Percentiles rank a stretch among this genome's conserved stretches.
Evolutionary conservation across 768 basidiomycete genomes (phyloP).

Genomic region (Tulasnella sp.): DNA sequence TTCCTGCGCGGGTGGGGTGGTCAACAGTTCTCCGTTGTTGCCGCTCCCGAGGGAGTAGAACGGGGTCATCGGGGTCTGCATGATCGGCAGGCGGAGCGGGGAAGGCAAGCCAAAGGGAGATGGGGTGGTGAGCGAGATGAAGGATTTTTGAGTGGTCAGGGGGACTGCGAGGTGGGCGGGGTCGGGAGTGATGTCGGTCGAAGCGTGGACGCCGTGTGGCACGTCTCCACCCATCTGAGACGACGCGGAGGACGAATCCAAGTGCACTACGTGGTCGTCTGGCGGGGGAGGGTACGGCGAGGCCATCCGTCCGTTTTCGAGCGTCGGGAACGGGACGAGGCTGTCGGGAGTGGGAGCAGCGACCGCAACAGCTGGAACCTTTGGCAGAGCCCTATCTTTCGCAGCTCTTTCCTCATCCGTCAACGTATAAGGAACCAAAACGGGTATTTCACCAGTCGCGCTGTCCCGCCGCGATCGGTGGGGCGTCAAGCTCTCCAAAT

Average conservation of each 20-base stretch:
- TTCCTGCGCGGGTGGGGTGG: not conserved
- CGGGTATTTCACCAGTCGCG: not conserved
- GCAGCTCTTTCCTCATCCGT: not conserved
- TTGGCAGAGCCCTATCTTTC: not conserved
- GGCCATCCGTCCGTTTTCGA: not conserved
- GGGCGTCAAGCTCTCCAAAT: not conserved
- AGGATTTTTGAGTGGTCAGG: not conserved
- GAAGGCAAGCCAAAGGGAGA: conserved; percentile 16
- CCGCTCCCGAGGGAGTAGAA: not conserved
- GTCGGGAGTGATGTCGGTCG: conserved; percentile 5
- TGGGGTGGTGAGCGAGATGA: not conserved
- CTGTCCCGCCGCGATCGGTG: not conserved
- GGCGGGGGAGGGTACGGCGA: not conserved
- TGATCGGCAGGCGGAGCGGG: conserved; percentile 12
- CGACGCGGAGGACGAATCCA: conserved; percentile 4
- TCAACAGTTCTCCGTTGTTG: not conserved
- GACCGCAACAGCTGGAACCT: not conserved
- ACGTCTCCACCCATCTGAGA: not conserved
- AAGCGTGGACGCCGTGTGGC: too few species aligned
- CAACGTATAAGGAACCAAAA: not conserved
- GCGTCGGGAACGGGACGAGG: not conserved
- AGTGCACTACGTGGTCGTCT: not conserved
- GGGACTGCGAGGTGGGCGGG: not conserved
- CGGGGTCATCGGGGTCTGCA: not conserved
- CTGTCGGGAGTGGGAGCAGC: not conserved